Percentiles rank a stretch among this genome's conserved stretches.
Evolutionary conservation across 805 yeast species (phyloP).

Genomic region (Yarrowia sp.): DNA sequence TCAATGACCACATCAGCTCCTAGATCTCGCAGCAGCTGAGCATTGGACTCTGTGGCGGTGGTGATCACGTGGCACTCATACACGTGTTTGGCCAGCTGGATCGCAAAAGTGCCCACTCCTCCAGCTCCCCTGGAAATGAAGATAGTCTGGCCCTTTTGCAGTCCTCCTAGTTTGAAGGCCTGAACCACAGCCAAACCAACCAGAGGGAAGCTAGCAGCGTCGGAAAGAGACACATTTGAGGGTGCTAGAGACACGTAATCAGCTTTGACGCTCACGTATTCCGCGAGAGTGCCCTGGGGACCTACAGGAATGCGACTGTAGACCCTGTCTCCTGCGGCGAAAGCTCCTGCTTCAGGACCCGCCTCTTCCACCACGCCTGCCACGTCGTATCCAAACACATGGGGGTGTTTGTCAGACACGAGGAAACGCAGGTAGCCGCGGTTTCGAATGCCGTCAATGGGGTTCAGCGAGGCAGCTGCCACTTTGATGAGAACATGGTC

Average conservation of each 20-base stretch:
- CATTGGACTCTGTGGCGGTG: constrained; percentile 58
- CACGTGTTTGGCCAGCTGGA: constrained; percentile 61
- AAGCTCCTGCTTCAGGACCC: constrained; percentile 56
- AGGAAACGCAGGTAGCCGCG: constrained; percentile 7
- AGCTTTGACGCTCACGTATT: constrained; percentile 37
- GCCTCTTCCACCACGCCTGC: constrained; percentile 64
- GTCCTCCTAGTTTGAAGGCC: constrained; percentile 67
- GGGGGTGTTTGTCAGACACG: constrained; percentile 22
- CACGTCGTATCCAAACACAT: constrained; percentile 70
- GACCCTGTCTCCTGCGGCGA: constrained; percentile 65
- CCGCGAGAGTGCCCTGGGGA: constrained; percentile 64
- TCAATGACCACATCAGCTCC: constrained; percentile 74
- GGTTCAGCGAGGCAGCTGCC: constrained; percentile 65
- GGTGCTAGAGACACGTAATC: constrained; percentile 7
- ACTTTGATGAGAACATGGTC: constrained; percentile 62
- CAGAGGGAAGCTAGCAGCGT: constrained; percentile 72
- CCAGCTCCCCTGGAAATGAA: constrained; percentile 59
- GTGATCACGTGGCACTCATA: constrained; percentile 57
- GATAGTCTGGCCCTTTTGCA: constrained; percentile 20
- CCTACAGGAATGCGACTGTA: constrained; percentile 65
- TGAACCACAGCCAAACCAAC: constrained; percentile 15
- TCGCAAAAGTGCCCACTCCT: constrained; percentile 63
- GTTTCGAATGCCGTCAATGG: constrained; percentile 66
- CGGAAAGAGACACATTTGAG: constrained; percentile 53
- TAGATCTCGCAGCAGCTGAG: constrained; percentile 54